Evolutionary conservation across 2,329 filamentous ascomycete genomes (phyloP).

Genomic region (Trichoderma koningii): DNA sequence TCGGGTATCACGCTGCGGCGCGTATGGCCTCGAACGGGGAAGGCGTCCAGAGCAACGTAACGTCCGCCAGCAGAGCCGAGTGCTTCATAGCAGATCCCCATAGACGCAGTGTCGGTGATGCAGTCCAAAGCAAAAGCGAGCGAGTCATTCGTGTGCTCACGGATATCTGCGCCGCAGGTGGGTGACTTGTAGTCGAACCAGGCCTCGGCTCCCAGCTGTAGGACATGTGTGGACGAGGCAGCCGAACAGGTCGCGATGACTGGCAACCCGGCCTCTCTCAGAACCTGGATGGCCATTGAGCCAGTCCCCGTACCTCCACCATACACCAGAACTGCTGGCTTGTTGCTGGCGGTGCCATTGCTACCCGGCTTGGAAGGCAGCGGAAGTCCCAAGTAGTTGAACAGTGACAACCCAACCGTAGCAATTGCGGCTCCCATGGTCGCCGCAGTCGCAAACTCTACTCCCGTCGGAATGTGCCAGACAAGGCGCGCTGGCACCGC

Average conservation of each 20-base stretch:
- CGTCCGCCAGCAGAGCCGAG: constrained; percentile 36
- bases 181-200: constrained; percentile 46
- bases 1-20: constrained; percentile 31
- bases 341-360: constrained; percentile 14
- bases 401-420: constrained; percentile 39
- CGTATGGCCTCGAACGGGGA: constrained; percentile 33
- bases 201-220: constrained; percentile 45
- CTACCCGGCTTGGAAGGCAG: constrained; percentile 25
- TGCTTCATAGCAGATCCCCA: constrained; percentile 42
- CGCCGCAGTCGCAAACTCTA: constrained; percentile 35
- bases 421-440: constrained; percentile 33
- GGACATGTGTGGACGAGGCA: constrained; percentile 44
- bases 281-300: constrained; percentile 48
- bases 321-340: constrained; percentile 44
- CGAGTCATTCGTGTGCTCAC: constrained; percentile 31
- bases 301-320: constrained; percentile 50
- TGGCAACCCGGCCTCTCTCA: constrained; percentile 43
- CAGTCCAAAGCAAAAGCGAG: constrained; percentile 44
- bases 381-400: constrained; percentile 35
- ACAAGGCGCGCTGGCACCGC: constrained; percentile 31
- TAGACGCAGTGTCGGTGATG: constrained; percentile 34
- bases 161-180: constrained; percentile 32
- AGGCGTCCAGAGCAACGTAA: constrained; percentile 31
- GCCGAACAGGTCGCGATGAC: constrained; percentile 49
- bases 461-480: constrained; percentile 33